Conservation (phyloP, 169 alveolate genomes). For the Eimeria necatrix region DNA sequence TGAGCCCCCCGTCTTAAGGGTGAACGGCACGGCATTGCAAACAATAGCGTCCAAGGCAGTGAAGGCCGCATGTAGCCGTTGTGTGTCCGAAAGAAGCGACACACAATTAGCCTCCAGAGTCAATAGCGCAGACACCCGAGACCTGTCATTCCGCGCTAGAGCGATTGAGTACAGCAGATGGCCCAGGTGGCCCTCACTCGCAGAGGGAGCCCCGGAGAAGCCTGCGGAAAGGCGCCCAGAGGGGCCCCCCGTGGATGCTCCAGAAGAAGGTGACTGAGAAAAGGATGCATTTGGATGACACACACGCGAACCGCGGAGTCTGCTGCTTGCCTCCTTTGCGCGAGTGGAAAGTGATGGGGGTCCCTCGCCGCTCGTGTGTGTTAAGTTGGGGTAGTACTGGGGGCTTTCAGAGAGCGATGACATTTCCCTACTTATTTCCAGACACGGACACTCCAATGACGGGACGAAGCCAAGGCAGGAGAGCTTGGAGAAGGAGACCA, state of each 20-base stretch:
- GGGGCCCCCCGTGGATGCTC: neutral
- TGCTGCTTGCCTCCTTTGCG: no score
- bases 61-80: conserved; percentile 63
- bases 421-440: no score
- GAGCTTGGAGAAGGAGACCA: no score
- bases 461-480: no score
- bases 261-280: neutral
- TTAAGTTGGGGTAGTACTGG: no score
- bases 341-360: no score
- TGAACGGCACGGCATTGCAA: conserved; percentile 44
- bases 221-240: neutral
- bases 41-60: conserved; percentile 59
- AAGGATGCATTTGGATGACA: no score
- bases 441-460: no score
- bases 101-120: conserved; percentile 51
- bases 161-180: conserved; percentile 11
- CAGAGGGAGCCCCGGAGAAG: neutral
- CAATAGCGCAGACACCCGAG: conserved; percentile 63
- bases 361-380: no score
- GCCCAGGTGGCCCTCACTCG: conserved; percentile 8
- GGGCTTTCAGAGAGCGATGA: no score
- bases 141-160: conserved; percentile 20
- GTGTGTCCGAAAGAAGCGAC: conserved; percentile 38
- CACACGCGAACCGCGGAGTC: no score
- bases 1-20: conserved; percentile 2